Percentiles rank a stretch among this genome's conserved stretches.
These are phyloP conservation scores for Ophiocordyceps unilateralis DNA, from an alignment of 2,329 filamentous ascomycete genomes.

Conservation along the genomic window DNA sequence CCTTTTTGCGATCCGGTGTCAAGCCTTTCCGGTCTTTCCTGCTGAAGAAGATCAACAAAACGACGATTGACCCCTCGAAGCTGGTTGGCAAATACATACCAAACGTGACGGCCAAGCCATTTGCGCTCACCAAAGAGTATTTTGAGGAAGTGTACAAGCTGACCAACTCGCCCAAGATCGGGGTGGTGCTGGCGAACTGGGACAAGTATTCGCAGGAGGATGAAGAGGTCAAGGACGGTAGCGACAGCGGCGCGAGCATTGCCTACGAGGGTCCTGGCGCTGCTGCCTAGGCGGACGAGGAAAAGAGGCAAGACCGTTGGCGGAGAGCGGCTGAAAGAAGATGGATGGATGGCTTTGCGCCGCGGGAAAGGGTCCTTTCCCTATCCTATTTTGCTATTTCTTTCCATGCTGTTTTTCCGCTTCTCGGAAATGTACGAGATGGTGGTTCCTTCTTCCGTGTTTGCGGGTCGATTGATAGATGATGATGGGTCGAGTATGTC, in stretches of 20 bases:
- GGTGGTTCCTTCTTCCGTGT: too few relatives aligned
- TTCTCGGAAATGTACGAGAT: neutral
- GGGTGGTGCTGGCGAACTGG: slow-evolving; percentile 72
- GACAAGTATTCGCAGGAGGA: slow-evolving; percentile 50
- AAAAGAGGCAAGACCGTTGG: slow-evolving; percentile 6
- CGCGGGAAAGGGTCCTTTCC: neutral
- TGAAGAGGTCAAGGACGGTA: slow-evolving; percentile 21
- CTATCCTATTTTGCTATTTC: neutral
- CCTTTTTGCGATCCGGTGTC: slow-evolving; percentile 91
- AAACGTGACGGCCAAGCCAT: slow-evolving; percentile 92
- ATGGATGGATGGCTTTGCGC: neutral
- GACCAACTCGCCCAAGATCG: slow-evolving; percentile 69
- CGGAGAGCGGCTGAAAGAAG: neutral
- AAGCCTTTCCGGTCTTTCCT: slow-evolving; percentile 98
- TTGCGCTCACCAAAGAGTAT: slow-evolving; percentile 94
- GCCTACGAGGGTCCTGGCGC: slow-evolving; percentile 23
- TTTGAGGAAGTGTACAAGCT: slow-evolving; percentile 96
- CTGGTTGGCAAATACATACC: slow-evolving; percentile 97
- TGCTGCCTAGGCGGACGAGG: slow-evolving; percentile 18
- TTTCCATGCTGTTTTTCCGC: neutral
- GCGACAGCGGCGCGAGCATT: slow-evolving; percentile 21
- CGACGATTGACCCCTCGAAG: slow-evolving; percentile 92
- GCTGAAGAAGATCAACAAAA: slow-evolving; percentile 99
- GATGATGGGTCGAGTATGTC: too few relatives aligned
- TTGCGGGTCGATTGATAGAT: too few relatives aligned